These are phyloP conservation scores for Fusarium mangiferae DNA, from an alignment of 2,329 filamentous ascomycete genomes.

Conservation along the genomic window DNA sequence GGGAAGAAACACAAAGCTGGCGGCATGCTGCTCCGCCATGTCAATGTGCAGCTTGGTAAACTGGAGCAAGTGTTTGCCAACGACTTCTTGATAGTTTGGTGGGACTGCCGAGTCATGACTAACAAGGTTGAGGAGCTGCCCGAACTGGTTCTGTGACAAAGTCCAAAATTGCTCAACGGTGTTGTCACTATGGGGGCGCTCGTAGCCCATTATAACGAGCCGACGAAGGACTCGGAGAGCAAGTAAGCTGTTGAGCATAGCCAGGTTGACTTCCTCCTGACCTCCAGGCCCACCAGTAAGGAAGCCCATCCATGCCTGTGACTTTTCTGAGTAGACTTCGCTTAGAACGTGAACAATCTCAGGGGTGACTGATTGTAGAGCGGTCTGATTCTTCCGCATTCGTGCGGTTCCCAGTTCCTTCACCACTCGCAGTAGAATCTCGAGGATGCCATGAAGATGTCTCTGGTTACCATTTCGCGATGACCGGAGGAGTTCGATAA, in stretches of 20 bases:
- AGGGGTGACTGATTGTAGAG: constrained; percentile 80
- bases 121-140: constrained; percentile 75
- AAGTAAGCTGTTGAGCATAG: constrained; percentile 80
- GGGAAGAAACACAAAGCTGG: constrained; percentile 84
- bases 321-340: constrained; percentile 80
- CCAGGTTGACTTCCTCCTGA: constrained; percentile 67
- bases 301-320: constrained; percentile 73
- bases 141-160: constrained; percentile 79
- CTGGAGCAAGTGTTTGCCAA: constrained; percentile 90
- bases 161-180: constrained; percentile 85
- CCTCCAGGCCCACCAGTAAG: constrained; percentile 67
- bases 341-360: constrained; percentile 85
- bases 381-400: constrained; percentile 77
- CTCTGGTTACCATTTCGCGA: constrained; percentile 64
- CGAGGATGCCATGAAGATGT: constrained; percentile 76
- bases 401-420: constrained; percentile 90
- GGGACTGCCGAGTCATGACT: constrained; percentile 66
- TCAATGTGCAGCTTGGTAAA: constrained; percentile 91
- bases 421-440: constrained; percentile 84
- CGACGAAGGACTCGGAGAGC: constrained; percentile 84
- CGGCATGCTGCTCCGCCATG: constrained; percentile 82
- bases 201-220: constrained; percentile 83
- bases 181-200: constrained; percentile 81
- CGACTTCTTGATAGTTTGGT: constrained; percentile 64
- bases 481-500: constrained; percentile 72